These are phyloP conservation scores for Pythium plurisporium DNA, from an alignment of 352 stramenopile genomes.

Conservation along the genomic window DNA sequence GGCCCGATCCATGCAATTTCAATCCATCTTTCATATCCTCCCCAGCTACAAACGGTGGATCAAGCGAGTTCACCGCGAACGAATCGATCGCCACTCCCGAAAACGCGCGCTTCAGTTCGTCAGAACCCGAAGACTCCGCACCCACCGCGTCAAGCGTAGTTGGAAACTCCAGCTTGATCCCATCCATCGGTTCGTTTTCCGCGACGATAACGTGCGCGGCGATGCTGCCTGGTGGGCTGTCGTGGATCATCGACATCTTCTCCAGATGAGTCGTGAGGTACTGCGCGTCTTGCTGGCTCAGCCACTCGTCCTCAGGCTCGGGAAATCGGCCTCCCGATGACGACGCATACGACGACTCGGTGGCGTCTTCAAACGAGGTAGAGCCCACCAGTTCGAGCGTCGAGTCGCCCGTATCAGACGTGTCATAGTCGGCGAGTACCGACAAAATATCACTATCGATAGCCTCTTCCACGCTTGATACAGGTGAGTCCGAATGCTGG, in stretches of 20 bases:
- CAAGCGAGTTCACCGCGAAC: constrained; percentile 7
- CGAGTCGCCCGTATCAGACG: constrained; percentile 32
- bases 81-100: constrained; percentile 14
- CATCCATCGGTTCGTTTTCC: not conserved
- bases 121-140: no score
- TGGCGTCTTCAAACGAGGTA: constrained; percentile 1
- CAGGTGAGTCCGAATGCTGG: constrained; percentile 22
- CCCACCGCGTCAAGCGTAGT: not conserved
- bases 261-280: constrained; percentile 60
- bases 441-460: constrained; percentile 79
- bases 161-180: constrained; percentile 14
- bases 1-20: constrained; percentile 18
- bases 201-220: not conserved
- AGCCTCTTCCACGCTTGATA: constrained; percentile 53
- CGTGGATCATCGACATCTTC: constrained; percentile 56
- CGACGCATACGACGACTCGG: not conserved
- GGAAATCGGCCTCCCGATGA: not conserved
- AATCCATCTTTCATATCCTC: constrained; percentile 22
- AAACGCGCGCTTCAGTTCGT: constrained; percentile 7
- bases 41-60: constrained; percentile 8
- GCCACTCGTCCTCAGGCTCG: constrained; percentile 14
- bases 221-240: constrained; percentile 3
- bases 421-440: constrained; percentile 48
- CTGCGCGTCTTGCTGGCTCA: constrained; percentile 25
- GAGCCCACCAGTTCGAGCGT: constrained; percentile 12